A percentile compares a stretch with the other conserved stretches of the same genome.
phyloP scores from a whole-genome alignment of 257 asterid species.

The Henckelia pumila region DNA sequence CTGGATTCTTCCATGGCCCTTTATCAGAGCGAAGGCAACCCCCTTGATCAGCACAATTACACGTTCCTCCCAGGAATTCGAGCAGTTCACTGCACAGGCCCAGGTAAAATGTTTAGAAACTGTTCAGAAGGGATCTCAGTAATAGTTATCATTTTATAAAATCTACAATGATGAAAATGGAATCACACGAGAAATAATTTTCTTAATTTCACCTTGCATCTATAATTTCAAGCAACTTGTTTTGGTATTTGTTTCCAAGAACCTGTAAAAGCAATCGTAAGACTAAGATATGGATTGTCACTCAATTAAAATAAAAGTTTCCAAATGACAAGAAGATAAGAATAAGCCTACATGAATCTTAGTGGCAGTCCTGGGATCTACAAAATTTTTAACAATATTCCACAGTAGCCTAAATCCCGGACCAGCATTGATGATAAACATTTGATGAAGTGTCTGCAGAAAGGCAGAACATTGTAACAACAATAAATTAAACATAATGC shows the following conservation, averaged over 20 bases:
- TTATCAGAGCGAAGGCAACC: constrained; percentile 83
- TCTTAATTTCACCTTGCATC: constrained; percentile 59
- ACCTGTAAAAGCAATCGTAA: constrained; percentile 42
- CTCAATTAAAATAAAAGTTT: constrained; percentile 13
- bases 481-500: constrained; percentile 20
- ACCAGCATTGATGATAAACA: constrained; percentile 86
- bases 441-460: constrained; percentile 77
- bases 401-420: constrained; percentile 74
- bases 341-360: constrained; percentile 63
- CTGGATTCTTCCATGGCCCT: constrained; percentile 86
- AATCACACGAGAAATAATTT: neutral
- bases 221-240: constrained; percentile 69
- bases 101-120: constrained; percentile 14
- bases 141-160: neutral
- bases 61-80: constrained; percentile 72
- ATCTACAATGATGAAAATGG: neutral
- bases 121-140: constrained; percentile 4
- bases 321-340: constrained; percentile 18
- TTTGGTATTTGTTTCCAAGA: constrained; percentile 74
- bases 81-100: constrained; percentile 63
- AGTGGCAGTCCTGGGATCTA: constrained; percentile 71
- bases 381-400: constrained; percentile 62
- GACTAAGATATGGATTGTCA: constrained; percentile 21
- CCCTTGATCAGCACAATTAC: constrained; percentile 72
- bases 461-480: constrained; percentile 19